Conservation (phyloP, 83 land plant genomes). For the Isoetes engelmannii region DNA sequence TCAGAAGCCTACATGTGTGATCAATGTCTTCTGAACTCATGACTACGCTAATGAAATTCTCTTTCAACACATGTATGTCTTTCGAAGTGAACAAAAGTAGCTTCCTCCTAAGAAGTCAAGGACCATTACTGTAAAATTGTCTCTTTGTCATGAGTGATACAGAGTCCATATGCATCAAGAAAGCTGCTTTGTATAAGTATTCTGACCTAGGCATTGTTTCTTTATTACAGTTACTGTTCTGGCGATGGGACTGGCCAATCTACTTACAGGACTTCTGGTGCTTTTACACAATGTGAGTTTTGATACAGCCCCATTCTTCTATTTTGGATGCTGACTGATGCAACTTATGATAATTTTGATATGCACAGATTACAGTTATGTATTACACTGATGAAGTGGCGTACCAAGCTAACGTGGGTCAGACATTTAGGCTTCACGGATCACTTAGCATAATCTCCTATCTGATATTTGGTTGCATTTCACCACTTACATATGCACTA, state of each 20-base stretch:
- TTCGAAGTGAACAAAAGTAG: neutral
- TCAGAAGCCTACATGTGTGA: too few species aligned
- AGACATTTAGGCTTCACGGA: conserved; percentile 31
- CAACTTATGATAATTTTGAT: too few species aligned
- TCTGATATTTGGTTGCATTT: conserved; percentile 42
- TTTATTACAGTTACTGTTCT: conserved; percentile 27
- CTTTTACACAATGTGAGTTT: too few species aligned
- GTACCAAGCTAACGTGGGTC: conserved; percentile 36
- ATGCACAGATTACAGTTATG: too few species aligned
- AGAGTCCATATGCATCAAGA: too few species aligned
- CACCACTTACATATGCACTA: conserved; percentile 54
- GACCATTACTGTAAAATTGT: neutral
- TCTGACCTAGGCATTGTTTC: conserved; percentile 1
- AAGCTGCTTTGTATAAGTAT: neutral
- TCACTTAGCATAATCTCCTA: conserved; percentile 40
- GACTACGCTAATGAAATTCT: too few species aligned
- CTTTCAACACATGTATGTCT: neutral
- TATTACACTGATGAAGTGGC: too few species aligned
- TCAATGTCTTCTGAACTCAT: too few species aligned
- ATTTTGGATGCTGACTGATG: too few species aligned
- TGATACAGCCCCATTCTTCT: too few species aligned
- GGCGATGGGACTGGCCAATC: conserved; percentile 30
- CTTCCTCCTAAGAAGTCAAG: neutral
- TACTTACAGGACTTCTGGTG: neutral
- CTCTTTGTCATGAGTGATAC: too few species aligned